phyloP scores from a whole-genome alignment of 805 yeast genomes.

The Saccharomycopsis fodiens region DNA sequence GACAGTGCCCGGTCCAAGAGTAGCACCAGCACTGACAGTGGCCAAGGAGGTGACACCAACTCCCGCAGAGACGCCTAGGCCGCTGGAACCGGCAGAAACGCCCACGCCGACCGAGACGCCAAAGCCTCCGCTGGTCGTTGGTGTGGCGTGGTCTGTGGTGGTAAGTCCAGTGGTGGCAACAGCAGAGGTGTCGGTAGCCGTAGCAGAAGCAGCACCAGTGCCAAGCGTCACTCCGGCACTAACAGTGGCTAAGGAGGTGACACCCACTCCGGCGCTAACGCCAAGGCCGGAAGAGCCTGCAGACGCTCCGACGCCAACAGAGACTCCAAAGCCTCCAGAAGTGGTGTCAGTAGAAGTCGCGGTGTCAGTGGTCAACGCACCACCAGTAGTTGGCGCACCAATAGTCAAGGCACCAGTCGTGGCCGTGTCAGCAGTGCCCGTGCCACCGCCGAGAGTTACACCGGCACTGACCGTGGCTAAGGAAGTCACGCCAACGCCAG shows the following conservation, averaged over 20 bases:
- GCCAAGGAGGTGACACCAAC: background rate
- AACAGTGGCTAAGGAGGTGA: background rate
- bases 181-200: background rate
- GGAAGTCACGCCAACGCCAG: background rate
- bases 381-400: background rate
- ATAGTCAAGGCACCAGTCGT: background rate
- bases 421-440: background rate
- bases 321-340: too few relatives aligned
- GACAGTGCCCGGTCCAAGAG: too few relatives aligned
- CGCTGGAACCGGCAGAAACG: background rate
- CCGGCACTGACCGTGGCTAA: background rate
- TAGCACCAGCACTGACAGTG: background rate
- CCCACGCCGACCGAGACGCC: too few relatives aligned
- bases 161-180: background rate
- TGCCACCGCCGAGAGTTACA: too few relatives aligned
- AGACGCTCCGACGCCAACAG: too few relatives aligned
- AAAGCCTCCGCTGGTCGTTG: background rate
- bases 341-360: background rate
- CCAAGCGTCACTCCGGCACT: too few relatives aligned
- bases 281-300: background rate
- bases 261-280: background rate
- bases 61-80: background rate
- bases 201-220: background rate
- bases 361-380: background rate
- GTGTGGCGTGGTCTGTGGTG: background rate